phyloP scores from a whole-genome alignment of 371 early-diverging fungal species.

The Saksenaea vasiformis region DNA sequence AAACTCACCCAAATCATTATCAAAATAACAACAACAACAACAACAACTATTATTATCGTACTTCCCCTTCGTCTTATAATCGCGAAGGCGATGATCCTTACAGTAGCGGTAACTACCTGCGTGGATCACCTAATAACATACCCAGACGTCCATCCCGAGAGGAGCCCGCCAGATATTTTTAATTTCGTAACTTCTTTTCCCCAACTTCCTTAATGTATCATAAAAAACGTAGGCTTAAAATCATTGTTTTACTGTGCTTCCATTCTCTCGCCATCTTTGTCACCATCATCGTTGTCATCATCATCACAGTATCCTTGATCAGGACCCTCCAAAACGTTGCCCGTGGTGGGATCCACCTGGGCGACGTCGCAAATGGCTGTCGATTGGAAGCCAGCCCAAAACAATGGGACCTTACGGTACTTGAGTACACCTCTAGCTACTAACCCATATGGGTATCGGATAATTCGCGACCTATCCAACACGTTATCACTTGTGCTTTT shows the following conservation, averaged over 20 bases:
- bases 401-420: conserved; percentile 39
- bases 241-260: not conserved
- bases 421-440: conserved; percentile 59
- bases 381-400: conserved; percentile 21
- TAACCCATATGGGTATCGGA: conserved; percentile 57
- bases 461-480: conserved; percentile 39
- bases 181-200: not conserved
- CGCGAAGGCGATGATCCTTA: not conserved
- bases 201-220: not conserved
- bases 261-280: not conserved
- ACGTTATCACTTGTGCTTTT: not conserved
- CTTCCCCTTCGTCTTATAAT: not conserved
- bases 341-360: conserved; percentile 35
- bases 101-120: not conserved
- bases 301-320: conserved; percentile 31
- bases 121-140: not conserved
- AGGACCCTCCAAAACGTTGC: conserved; percentile 25
- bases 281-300: not conserved
- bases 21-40: not conserved
- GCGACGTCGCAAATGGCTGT: conserved; percentile 34
- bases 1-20: not conserved
- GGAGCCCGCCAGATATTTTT: conserved; percentile 1
- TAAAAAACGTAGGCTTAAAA: not conserved
- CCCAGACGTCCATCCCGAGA: not conserved
- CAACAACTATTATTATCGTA: not conserved